A percentile compares a stretch with the other conserved stretches of the same genome.
phyloP scores from a whole-genome alignment of 768 basidiomycete genomes.

The Collybiopsis confluens region DNA sequence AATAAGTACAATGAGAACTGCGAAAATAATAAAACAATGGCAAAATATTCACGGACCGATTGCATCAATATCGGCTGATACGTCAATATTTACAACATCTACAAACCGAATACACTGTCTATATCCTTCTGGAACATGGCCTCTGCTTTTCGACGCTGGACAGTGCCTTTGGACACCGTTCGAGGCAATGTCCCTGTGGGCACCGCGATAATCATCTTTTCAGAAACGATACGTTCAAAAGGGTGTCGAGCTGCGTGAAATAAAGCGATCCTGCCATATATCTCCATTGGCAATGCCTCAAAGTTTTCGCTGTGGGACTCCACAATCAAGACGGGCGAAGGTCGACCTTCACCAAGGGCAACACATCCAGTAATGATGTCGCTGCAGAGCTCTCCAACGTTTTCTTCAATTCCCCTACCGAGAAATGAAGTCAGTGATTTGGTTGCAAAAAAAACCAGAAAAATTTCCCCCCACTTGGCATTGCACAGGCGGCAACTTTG shows the following conservation, averaged over 20 bases:
- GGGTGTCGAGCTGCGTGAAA: slow-evolving; percentile 11
- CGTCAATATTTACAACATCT: too few relatives aligned
- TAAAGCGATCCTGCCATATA: too few relatives aligned
- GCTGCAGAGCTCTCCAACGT: slow-evolving; percentile 20
- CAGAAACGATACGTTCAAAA: slow-evolving; percentile 23
- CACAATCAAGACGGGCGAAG: not conserved
- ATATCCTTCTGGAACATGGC: slow-evolving; percentile 10
- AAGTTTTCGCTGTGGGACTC: too few relatives aligned
- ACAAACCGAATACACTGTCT: slow-evolving; percentile 1
- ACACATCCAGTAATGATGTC: slow-evolving; percentile 26
- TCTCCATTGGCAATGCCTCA: too few relatives aligned
- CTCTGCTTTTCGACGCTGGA: slow-evolving; percentile 9
- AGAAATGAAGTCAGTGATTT: not conserved
- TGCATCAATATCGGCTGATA: too few relatives aligned
- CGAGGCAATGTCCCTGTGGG: not conserved
- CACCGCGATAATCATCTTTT: slow-evolving; percentile 18
- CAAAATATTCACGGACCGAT: too few relatives aligned
- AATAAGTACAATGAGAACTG: too few relatives aligned
- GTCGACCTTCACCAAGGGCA: slow-evolving; percentile 28
- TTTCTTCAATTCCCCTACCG: slow-evolving; percentile 29
- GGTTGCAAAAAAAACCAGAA: too few relatives aligned
- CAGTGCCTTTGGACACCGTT: not conserved
- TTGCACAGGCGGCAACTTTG: slow-evolving; percentile 13
- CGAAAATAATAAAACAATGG: too few relatives aligned
- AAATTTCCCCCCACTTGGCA: slow-evolving; percentile 5